A percentile compares a stretch with the other conserved stretches of the same genome.
Conservation (phyloP, 768 basidiomycete genomes). For the Leccinum incarnatum region DNA sequence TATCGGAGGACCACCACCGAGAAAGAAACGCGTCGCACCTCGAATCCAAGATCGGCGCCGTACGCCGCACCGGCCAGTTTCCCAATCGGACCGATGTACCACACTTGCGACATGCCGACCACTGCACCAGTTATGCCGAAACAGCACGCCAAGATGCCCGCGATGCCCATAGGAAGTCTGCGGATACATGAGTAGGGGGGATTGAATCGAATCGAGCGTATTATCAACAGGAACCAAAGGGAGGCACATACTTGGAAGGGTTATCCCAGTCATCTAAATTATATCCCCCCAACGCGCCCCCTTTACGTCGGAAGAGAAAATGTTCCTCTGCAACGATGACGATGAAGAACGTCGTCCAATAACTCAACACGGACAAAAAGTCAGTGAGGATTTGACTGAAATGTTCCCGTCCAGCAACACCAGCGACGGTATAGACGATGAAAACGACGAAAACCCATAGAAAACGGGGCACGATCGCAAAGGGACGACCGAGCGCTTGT, state of each 20-base stretch:
- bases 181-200: background rate
- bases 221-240: background rate
- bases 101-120: constrained; percentile 50
- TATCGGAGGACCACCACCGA: background rate
- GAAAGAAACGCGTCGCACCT: constrained; percentile 32
- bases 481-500: constrained; percentile 42
- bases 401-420: constrained; percentile 43
- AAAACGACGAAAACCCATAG: constrained; percentile 45
- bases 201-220: background rate
- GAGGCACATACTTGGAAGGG: constrained; percentile 32
- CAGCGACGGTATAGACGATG: constrained; percentile 38
- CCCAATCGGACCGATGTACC: constrained; percentile 53
- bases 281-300: constrained; percentile 47
- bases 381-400: constrained; percentile 43
- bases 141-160: constrained; percentile 45
- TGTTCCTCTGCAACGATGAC: constrained; percentile 47
- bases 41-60: constrained; percentile 56
- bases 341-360: constrained; percentile 48
- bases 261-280: constrained; percentile 48
- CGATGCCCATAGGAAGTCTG: constrained; percentile 47
- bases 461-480: constrained; percentile 44
- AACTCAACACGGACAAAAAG: constrained; percentile 41
- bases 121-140: constrained; percentile 50
- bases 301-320: constrained; percentile 41
- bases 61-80: constrained; percentile 37